These are phyloP conservation scores for Solanum pennellii DNA, from an alignment of 257 asterid genomes.

Conservation along the genomic window DNA sequence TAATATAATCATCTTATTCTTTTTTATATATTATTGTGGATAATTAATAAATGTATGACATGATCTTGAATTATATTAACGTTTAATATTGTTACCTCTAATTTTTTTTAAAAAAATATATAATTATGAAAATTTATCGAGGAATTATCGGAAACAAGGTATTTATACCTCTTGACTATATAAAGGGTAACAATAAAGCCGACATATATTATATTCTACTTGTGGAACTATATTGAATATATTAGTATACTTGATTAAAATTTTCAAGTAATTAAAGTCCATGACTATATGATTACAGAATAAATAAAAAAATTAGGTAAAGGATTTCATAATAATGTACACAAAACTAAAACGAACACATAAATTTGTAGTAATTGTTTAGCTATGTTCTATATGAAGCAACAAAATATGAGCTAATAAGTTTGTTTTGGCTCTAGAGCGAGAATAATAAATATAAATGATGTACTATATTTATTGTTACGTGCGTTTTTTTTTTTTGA, in stretches of 20 bases:
- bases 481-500: neutral
- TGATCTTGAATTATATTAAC: too few species aligned
- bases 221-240: neutral
- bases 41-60: neutral
- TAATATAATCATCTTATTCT: neutral
- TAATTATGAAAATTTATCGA: too few species aligned
- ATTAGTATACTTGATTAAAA: neutral
- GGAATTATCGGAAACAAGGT: too few species aligned
- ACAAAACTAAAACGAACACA: neutral
- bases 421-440: neutral
- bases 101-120: too few species aligned
- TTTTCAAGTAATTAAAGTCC: neutral
- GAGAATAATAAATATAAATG: neutral
- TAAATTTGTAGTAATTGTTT: neutral
- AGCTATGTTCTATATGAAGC: neutral
- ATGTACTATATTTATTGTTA: accelerated
- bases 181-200: too few species aligned
- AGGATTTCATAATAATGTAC: neutral
- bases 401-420: neutral
- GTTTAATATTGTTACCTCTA: too few species aligned
- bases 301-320: neutral
- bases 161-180: too few species aligned
- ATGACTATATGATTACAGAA: neutral
- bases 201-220: accelerated
- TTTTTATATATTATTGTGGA: neutral